A percentile compares a stretch with the other conserved stretches of the same genome.
Evolutionary conservation across 1,284 basidiomycete genomes (phyloP).

Genomic region (Melampsora americana): DNA sequence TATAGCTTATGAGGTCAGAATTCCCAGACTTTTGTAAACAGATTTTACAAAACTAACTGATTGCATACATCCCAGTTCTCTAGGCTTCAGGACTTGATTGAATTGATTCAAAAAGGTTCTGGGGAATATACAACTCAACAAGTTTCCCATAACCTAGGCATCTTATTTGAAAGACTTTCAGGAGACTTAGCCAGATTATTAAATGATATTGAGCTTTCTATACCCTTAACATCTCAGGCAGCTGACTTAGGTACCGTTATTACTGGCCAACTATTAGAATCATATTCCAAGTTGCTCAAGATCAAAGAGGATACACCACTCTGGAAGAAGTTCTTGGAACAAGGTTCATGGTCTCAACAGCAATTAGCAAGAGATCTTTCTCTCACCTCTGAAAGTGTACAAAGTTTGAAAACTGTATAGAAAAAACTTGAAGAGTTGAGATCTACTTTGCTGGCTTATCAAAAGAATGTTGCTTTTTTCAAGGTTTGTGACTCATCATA

Average conservation of each 20-base stretch:
- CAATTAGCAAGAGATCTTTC: conserved; percentile 48
- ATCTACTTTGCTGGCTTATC: conserved; percentile 44
- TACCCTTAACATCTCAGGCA: conserved; percentile 46
- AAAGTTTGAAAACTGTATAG: too few species aligned
- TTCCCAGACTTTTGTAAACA: not conserved
- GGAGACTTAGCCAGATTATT: conserved; percentile 46
- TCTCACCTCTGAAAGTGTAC: conserved; percentile 47
- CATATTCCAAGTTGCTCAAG: conserved; percentile 26
- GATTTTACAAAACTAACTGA: not conserved
- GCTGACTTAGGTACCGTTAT: conserved; percentile 46
- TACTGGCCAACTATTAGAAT: too few species aligned
- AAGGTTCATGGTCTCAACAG: conserved; percentile 44
- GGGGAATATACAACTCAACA: conserved; percentile 26
- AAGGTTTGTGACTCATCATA: conserved; percentile 10
- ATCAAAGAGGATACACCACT: conserved; percentile 40
- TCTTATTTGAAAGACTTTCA: conserved; percentile 47
- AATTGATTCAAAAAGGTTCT: too few species aligned
- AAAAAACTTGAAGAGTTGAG: conserved; percentile 47
- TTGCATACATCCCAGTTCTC: conserved; percentile 46
- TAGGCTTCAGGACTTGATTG: conserved; percentile 48
- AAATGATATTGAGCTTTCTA: conserved; percentile 46
- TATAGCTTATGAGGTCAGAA: conserved; percentile 37
- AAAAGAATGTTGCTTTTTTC: conserved; percentile 44
- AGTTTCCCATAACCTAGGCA: conserved; percentile 46
- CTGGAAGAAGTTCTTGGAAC: conserved; percentile 42